These are phyloP conservation scores for Puccinia brachypodii DNA, from an alignment of 1,284 basidiomycete genomes.

Conservation along the genomic window DNA sequence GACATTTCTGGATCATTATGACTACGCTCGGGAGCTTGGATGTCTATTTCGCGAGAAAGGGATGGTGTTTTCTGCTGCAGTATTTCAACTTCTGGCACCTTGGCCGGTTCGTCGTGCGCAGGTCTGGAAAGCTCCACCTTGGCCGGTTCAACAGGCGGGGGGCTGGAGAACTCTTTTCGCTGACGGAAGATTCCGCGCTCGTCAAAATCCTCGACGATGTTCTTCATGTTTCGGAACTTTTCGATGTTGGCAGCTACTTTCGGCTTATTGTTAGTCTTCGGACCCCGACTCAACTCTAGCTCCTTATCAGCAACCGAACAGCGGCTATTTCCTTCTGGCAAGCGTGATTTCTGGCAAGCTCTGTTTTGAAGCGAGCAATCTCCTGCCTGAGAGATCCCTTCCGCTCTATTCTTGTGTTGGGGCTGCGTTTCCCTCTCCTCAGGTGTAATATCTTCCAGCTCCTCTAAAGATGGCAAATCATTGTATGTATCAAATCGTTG, in stretches of 20 bases:
- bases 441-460: neutral
- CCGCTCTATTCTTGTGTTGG: neutral
- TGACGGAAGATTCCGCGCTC: constrained; percentile 35
- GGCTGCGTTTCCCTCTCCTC: neutral
- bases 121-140: neutral
- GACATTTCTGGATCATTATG: neutral
- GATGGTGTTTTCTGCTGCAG: no score
- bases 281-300: neutral
- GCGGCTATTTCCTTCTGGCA: neutral
- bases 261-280: neutral
- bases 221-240: constrained; percentile 34
- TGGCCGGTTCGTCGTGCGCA: neutral
- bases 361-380: neutral
- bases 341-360: neutral
- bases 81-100: no score
- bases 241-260: neutral
- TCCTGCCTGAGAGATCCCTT: neutral
- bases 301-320: neutral
- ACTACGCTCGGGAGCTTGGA: neutral
- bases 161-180: neutral
- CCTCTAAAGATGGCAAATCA: constrained; percentile 22
- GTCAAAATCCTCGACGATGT: constrained; percentile 30
- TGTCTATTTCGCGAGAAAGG: neutral
- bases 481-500: neutral
- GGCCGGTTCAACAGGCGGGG: neutral